Evolutionary conservation across 2,329 filamentous ascomycete genomes (phyloP), one percentile per base, ranked within the genome.

Genomic region (Alternaria gansuensis): DNA sequence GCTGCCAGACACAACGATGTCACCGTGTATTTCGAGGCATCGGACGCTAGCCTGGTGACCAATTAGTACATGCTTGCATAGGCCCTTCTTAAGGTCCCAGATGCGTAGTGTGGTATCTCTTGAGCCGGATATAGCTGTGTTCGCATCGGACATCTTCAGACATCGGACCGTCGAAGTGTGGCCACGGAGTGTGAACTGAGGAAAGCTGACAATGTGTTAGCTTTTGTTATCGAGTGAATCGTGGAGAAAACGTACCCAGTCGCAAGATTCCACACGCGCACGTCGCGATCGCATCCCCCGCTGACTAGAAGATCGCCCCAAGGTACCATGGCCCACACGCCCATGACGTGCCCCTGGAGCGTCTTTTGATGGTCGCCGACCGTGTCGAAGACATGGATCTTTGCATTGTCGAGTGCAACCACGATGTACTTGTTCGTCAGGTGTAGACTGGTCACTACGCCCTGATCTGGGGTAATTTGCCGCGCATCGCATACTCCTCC

Each of bases 301-400:
- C 93, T 97, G 60, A 99, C 95, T 61, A 99, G 84, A 52, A 92
- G 90, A 76, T 99, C 94, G 59, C 92, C 94, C 91, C 93, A 97
- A 6, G 95, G 95, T 24, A 99, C 93, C 94, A 99, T 98, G 48
- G 95, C 95, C 95, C 95, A 99, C 21, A 99, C 95, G 39, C 95
- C 95, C 95, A 99, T 99, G 43, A 98, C 91, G 80, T 99, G 95
- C 10, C 95, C 95, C 73, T 95, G 90, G 28, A 99, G 81, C 2
- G 92, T 97, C 75, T 93, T 92, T 69, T 96, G 88, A 64, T 92
- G 88, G 68, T 93, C 89, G 33, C 95, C 95, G 66, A 95, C 88
- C 0, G 92, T 93, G 76, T 98, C 92, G 75, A 98, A 99, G 26
- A 99, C 93, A 78, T 99, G 95, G 44, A 99, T 99, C 82, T 96